Percentiles rank a stretch among this genome's conserved stretches.
These are phyloP conservation scores for Nitzschia inconspicua DNA, from an alignment of 108 stramenopile genomes.

Conservation along the genomic window DNA sequence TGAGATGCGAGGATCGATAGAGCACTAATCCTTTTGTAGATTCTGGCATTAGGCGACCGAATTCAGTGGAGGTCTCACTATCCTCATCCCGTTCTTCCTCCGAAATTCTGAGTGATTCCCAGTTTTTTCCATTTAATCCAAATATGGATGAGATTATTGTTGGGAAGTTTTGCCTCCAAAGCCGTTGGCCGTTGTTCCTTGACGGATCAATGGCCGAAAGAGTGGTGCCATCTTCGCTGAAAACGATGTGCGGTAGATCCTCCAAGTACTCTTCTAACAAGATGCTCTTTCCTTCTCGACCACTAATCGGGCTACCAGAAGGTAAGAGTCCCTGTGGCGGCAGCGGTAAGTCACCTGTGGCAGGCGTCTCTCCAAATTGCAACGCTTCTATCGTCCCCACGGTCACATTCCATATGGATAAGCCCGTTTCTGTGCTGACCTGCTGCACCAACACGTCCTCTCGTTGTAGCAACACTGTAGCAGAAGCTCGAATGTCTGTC, in stretches of 20 bases:
- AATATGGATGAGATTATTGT: constrained; percentile 71
- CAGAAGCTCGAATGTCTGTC: constrained; percentile 14
- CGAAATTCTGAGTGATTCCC: constrained; percentile 57
- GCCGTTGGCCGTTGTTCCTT: neutral
- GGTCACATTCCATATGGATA: constrained; percentile 76
- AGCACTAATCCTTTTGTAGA: no score
- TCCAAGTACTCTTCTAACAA: neutral
- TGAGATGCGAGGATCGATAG: no score
- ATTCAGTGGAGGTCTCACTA: no score
- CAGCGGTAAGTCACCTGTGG: neutral
- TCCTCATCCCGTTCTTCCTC: no score
- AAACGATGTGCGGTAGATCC: constrained; percentile 51
- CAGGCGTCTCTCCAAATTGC: constrained; percentile 48
- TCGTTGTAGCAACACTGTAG: constrained; percentile 67
- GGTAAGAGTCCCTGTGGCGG: constrained; percentile 1
- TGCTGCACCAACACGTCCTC: constrained; percentile 73
- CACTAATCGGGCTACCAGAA: no score
- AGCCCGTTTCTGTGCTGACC: constrained; percentile 57
- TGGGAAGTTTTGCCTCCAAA: constrained; percentile 57
- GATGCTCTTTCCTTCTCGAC: neutral
- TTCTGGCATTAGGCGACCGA: no score
- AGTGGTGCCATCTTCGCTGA: constrained; percentile 67
- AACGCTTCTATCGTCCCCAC: constrained; percentile 62
- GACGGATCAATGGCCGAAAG: constrained; percentile 39
- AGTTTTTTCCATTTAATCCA: constrained; percentile 57